These are phyloP conservation scores for Sugiyamaella novakii DNA, from an alignment of 1,139 yeast genomes.

Conservation along the genomic window DNA sequence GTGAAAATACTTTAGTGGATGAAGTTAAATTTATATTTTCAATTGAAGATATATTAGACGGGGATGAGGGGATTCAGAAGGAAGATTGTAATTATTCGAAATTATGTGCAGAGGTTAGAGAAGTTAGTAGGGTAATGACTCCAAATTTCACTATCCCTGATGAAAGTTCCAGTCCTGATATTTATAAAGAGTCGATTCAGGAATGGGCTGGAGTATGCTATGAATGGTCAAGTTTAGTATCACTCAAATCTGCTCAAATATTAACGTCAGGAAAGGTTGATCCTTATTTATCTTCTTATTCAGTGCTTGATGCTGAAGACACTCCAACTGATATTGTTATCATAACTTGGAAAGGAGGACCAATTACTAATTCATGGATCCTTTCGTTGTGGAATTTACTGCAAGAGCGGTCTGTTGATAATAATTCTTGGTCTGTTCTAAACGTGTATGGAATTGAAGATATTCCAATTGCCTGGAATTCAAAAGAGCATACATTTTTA, in stretches of 20 bases:
- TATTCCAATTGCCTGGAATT: slow-evolving; percentile 39
- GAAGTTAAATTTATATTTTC: slow-evolving; percentile 18
- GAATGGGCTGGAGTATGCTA: slow-evolving; percentile 38
- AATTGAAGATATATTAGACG: background rate
- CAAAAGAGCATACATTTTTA: slow-evolving; percentile 31
- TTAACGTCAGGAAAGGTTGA: slow-evolving; percentile 30
- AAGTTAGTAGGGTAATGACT: slow-evolving; percentile 14
- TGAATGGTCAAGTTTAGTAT: slow-evolving; percentile 40
- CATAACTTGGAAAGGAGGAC: slow-evolving; percentile 28
- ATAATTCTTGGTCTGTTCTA: slow-evolving; percentile 30
- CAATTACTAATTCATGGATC: slow-evolving; percentile 25
- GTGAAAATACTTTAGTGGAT: slow-evolving; percentile 36
- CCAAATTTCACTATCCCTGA: slow-evolving; percentile 26
- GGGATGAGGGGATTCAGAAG: background rate
- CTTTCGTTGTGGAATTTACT: slow-evolving; percentile 23
- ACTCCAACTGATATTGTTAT: slow-evolving; percentile 22
- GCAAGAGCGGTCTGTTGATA: background rate
- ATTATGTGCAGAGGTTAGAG: background rate
- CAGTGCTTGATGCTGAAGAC: slow-evolving; percentile 27
- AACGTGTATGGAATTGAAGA: slow-evolving; percentile 37
- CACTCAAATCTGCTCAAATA: slow-evolving; percentile 30
- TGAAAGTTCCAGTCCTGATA: background rate
- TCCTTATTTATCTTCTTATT: slow-evolving; percentile 32
- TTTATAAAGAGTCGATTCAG: slow-evolving; percentile 28
- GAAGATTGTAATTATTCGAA: slow-evolving; percentile 1